A percentile compares a stretch with the other conserved stretches of the same genome.
phyloP scores from a whole-genome alignment of 371 early-diverging fungal genomes.

The Nematocida homosporus region DNA sequence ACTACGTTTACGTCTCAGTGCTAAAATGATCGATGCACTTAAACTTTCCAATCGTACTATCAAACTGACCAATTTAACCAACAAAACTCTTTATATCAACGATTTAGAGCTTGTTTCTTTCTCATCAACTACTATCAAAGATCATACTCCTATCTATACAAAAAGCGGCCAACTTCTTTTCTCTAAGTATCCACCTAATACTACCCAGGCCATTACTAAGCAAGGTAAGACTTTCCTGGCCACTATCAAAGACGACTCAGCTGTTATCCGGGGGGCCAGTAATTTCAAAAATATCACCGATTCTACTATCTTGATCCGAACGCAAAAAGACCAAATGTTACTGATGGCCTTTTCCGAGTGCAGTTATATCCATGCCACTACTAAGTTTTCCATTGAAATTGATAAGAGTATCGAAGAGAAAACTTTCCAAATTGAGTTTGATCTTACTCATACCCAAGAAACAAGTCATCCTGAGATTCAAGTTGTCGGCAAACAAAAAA shows the following conservation, averaged over 20 bases:
- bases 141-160: background rate
- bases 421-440: background rate
- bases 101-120: background rate
- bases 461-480: background rate
- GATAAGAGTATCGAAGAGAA: background rate
- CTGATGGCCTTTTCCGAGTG: conserved; percentile 45
- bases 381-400: background rate
- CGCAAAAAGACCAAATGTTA: background rate
- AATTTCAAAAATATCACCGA: conserved; percentile 55
- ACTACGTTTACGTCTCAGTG: conserved; percentile 37
- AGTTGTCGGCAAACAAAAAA: conserved; percentile 4
- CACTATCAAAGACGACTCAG: conserved; percentile 18
- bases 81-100: background rate
- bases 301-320: conserved; percentile 9
- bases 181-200: background rate
- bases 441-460: background rate
- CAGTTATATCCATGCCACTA: background rate
- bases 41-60: conserved; percentile 11
- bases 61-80: conserved; percentile 23
- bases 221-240: conserved; percentile 1
- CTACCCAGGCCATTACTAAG: background rate
- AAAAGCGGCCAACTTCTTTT: background rate
- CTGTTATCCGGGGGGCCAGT: conserved; percentile 8
- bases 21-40: conserved; percentile 42
- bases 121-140: background rate